Base-by-base conservation (phyloP, 164 flowering plant species). In the Chimonanthus praecox region DNA sequence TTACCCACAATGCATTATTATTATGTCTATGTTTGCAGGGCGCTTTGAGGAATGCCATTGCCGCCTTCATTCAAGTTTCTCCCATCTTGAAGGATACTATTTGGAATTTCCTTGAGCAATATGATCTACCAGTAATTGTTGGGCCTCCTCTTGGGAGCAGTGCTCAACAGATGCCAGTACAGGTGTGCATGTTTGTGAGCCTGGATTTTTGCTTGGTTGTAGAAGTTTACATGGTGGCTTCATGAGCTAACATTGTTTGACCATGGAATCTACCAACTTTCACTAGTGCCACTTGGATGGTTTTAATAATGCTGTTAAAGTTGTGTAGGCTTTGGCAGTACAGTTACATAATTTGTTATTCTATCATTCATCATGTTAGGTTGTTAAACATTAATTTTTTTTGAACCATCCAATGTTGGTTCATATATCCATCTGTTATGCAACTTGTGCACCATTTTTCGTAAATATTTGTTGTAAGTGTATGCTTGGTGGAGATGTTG, bases 41-140 rank as follows among this genome's bases (percentile, higher is more conserved):
- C 82, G 97, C 99, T 58, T 73, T 96, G 77, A 83, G 99, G 75
- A 88, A 91, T 80, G 82, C 97, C 54, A 92, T 96, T 48, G 78
- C 90, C 51, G 74, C 89, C 58, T 96, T 94, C 77, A 71, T 94
- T 74, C 86, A 80, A 71, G 92, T 90, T 33, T 88, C 97, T 77
- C 97, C 97, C 2, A 68, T 58, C n/a, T 47, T 87, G 13, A 93
- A 89, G 80, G 98, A 89, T 79, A 86, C 87, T 46, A 84, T 94
- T 77, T 96, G 99, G 99, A 87, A 86, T 76, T 92, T 78, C 75
- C 96, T 96, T 80, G 99, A 96, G 82, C 97, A 87, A 82, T 96
- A 90, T 84, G 99, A 96, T 85, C 91, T 96, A 49, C 98, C 99
- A 9, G 97, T 95, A 18, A 94, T 94, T 74, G 97, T 96, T 77